phyloP scores from a whole-genome alignment of 352 stramenopile genomes.

The Thraustochytrium aureum region DNA sequence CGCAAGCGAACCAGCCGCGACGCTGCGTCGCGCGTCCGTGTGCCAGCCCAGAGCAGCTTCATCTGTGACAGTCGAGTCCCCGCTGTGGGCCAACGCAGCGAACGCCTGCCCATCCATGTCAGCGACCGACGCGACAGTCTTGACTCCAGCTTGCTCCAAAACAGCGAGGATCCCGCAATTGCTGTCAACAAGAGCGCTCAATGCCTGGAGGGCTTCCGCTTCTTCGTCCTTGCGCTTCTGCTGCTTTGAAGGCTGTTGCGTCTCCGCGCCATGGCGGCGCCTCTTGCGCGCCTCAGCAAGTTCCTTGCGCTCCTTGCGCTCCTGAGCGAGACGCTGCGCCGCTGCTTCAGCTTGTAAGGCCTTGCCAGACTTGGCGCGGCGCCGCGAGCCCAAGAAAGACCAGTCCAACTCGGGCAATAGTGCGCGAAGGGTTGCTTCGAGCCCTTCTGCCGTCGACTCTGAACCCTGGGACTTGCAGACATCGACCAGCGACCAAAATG shows the following conservation, averaged over 20 bases:
- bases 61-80: too few relatives aligned
- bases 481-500: constrained; percentile 39
- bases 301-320: constrained; percentile 17
- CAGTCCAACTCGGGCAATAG: constrained; percentile 27
- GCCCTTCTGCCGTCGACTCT: neutral
- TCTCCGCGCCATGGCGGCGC: neutral
- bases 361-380: constrained; percentile 45
- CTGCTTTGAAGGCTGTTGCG: neutral
- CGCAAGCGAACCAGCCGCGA: neutral
- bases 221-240: neutral
- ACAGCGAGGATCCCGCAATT: neutral
- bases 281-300: neutral
- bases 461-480: neutral
- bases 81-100: neutral
- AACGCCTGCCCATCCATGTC: neutral
- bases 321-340: neutral
- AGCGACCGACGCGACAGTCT: neutral
- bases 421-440: neutral
- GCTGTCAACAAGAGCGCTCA: neutral
- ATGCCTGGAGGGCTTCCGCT: neutral
- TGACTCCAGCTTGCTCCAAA: neutral
- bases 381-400: neutral
- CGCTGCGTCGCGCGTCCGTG: neutral
- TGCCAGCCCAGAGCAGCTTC: too few relatives aligned
- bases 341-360: constrained; percentile 31